phyloP scores from a whole-genome alignment of 176 grass and related monocot genomes.

The Puya raimondii region DNA sequence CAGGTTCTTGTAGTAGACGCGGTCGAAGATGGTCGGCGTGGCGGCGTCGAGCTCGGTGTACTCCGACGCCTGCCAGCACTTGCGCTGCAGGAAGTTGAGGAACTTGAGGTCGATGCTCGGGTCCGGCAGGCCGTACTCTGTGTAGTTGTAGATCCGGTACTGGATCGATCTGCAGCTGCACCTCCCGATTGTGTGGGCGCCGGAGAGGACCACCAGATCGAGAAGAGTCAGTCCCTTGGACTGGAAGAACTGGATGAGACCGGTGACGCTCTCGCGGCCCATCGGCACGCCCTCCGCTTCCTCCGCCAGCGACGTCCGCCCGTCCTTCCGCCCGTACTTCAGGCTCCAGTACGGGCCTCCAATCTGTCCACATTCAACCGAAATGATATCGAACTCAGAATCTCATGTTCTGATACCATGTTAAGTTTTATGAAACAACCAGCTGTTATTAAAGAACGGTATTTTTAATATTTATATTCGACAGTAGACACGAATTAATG shows the following conservation, averaged over 20 bases:
- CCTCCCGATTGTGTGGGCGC: slow-evolving; percentile 72
- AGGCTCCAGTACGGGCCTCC: slow-evolving; percentile 33
- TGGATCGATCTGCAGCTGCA: slow-evolving; percentile 47
- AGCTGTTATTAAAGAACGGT: too few relatives aligned
- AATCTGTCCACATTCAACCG: slow-evolving; percentile 8
- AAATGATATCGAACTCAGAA: background rate
- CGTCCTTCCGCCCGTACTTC: slow-evolving; percentile 60
- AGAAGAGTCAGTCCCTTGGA: slow-evolving; percentile 42
- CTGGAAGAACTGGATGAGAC: slow-evolving; percentile 60
- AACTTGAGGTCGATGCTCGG: slow-evolving; percentile 25
- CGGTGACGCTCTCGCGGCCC: slow-evolving; percentile 49
- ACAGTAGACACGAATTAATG: background rate
- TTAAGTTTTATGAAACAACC: too few relatives aligned
- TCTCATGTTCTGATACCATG: too few relatives aligned
- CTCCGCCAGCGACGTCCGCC: slow-evolving; percentile 20
- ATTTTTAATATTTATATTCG: too few relatives aligned
- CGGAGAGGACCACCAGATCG: slow-evolving; percentile 74
- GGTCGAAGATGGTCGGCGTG: slow-evolving; percentile 62
- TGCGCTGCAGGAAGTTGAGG: slow-evolving; percentile 48
- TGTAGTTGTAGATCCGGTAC: slow-evolving; percentile 36
- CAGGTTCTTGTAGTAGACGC: slow-evolving; percentile 55
- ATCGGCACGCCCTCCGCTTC: slow-evolving; percentile 52
- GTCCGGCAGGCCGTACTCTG: slow-evolving; percentile 1
- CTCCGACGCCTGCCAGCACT: slow-evolving; percentile 38
- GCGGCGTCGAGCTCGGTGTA: slow-evolving; percentile 56